These are phyloP conservation scores for Spathaspora hagerdaliae DNA, from an alignment of 805 yeast species.

Conservation along the genomic window DNA sequence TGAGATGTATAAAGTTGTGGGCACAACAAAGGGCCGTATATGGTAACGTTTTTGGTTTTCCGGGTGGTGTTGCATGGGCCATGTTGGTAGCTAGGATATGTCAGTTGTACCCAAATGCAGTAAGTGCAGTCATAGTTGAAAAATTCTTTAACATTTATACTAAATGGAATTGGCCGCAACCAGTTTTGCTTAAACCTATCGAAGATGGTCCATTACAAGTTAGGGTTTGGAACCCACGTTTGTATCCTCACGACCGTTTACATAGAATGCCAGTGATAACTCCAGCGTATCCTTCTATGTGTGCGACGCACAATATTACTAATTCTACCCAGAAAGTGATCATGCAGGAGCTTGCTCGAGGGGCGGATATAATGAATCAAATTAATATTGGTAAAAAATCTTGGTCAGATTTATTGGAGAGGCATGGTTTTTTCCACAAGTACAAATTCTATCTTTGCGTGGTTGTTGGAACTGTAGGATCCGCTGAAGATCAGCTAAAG, in stretches of 20 bases:
- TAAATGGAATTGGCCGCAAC: slow-evolving; percentile 99
- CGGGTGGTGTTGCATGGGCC: slow-evolving; percentile 99
- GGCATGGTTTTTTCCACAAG: slow-evolving; percentile 76
- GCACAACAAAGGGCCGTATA: slow-evolving; percentile 93
- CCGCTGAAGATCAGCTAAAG: slow-evolving; percentile 76
- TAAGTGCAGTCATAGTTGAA: slow-evolving; percentile 81
- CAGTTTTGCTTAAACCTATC: slow-evolving; percentile 84
- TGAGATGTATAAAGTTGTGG: slow-evolving; percentile 93
- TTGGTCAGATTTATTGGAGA: slow-evolving; percentile 75
- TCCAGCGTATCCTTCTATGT: slow-evolving; percentile 98
- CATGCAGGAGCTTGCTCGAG: slow-evolving; percentile 71
- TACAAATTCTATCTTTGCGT: slow-evolving; percentile 86
- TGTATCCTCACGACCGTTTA: slow-evolving; percentile 83
- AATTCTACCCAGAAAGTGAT: slow-evolving; percentile 83
- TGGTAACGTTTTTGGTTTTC: slow-evolving; percentile 94
- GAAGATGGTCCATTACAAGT: slow-evolving; percentile 98
- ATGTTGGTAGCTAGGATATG: slow-evolving; percentile 97
- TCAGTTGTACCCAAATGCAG: slow-evolving; percentile 94
- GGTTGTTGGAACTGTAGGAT: slow-evolving; percentile 69
- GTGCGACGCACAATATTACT: slow-evolving; percentile 95
- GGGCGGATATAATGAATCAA: slow-evolving; percentile 64
- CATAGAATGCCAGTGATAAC: slow-evolving; percentile 98
- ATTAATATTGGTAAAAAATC: slow-evolving; percentile 57
- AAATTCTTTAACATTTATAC: slow-evolving; percentile 83
- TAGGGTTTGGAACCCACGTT: slow-evolving; percentile 92